Evolutionary conservation across 2,329 filamentous ascomycete species (phyloP).

Genomic region (Aspergillus ochraceus): DNA sequence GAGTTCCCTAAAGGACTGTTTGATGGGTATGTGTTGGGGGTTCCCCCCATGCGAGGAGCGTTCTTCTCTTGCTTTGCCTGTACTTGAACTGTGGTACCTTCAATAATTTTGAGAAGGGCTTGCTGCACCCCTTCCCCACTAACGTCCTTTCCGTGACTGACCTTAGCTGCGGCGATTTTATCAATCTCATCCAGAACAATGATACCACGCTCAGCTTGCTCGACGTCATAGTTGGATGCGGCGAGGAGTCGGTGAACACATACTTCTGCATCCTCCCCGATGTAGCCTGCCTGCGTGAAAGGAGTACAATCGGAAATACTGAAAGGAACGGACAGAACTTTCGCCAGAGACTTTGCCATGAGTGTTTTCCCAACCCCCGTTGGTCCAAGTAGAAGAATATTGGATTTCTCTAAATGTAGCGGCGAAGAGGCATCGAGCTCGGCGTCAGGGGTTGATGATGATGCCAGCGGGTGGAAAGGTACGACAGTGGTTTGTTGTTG

Average conservation of each 20-base stretch:
- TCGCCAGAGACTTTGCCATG: slow-evolving; percentile 84
- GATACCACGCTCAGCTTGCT: slow-evolving; percentile 83
- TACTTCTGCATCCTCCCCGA: slow-evolving; percentile 95
- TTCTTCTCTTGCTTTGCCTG: slow-evolving; percentile 69
- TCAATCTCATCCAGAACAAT: slow-evolving; percentile 97
- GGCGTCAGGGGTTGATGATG: slow-evolving; percentile 30
- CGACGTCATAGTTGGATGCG: slow-evolving; percentile 84
- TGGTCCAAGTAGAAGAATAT: slow-evolving; percentile 84
- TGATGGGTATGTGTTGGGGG: slow-evolving; percentile 40
- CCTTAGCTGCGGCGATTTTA: slow-evolving; percentile 88
- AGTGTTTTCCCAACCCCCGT: slow-evolving; percentile 96
- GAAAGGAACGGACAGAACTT: slow-evolving; percentile 91
- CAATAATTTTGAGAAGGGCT: slow-evolving; percentile 90
- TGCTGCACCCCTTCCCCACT: slow-evolving; percentile 96
- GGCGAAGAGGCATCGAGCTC: slow-evolving; percentile 55
- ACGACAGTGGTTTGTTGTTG: slow-evolving; percentile 55
- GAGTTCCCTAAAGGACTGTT: slow-evolving; percentile 38
- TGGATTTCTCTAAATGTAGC: slow-evolving; percentile 90
- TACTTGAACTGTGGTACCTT: slow-evolving; percentile 90
- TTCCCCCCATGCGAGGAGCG: slow-evolving; percentile 37
- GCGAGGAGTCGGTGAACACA: slow-evolving; percentile 89
- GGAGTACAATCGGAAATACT: slow-evolving; percentile 95
- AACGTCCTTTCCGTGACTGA: slow-evolving; percentile 87
- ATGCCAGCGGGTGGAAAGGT: slow-evolving; percentile 28
- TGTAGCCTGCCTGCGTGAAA: slow-evolving; percentile 95